phyloP scores from a whole-genome alignment of 2,329 filamentous ascomycete species.

The Alternaria panax region DNA sequence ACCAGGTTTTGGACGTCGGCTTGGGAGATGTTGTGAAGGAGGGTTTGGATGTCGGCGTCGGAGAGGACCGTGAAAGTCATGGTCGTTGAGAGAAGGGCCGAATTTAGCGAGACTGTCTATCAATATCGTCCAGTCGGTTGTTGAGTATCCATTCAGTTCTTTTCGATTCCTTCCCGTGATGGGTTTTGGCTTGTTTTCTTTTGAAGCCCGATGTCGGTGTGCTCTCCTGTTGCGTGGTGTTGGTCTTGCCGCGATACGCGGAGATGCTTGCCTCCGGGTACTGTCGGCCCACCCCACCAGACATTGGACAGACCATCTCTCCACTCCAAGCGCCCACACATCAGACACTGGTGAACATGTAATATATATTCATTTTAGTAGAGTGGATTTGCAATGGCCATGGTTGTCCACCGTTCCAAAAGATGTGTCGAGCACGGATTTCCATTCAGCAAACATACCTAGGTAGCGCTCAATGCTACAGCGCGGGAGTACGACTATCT shows the following conservation, averaged over 20 bases:
- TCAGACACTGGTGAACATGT: too few species aligned
- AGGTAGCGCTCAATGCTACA: neutral
- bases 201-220: neutral
- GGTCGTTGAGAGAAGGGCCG: neutral
- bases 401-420: neutral
- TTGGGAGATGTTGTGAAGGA: slow-evolving; percentile 45
- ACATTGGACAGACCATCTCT: too few species aligned
- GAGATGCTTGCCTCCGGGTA: neutral
- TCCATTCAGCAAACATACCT: neutral
- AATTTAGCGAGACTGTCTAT: neutral
- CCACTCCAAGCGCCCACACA: too few species aligned
- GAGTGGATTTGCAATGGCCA: slow-evolving; percentile 4
- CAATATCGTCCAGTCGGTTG: neutral
- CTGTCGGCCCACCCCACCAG: slow-evolving; percentile 1
- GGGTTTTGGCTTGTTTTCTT: neutral
- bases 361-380: too few species aligned
- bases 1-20: slow-evolving; percentile 4
- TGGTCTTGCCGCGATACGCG: neutral
- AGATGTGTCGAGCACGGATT: neutral
- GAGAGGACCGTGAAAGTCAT: slow-evolving; percentile 27
- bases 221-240: neutral
- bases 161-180: too few species aligned
- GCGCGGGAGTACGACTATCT: slow-evolving; percentile 1
- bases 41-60: slow-evolving; percentile 34
- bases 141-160: neutral